Conservation (phyloP, 2,329 filamentous ascomycete genomes). For the Curvularia verruculosa region DNA sequence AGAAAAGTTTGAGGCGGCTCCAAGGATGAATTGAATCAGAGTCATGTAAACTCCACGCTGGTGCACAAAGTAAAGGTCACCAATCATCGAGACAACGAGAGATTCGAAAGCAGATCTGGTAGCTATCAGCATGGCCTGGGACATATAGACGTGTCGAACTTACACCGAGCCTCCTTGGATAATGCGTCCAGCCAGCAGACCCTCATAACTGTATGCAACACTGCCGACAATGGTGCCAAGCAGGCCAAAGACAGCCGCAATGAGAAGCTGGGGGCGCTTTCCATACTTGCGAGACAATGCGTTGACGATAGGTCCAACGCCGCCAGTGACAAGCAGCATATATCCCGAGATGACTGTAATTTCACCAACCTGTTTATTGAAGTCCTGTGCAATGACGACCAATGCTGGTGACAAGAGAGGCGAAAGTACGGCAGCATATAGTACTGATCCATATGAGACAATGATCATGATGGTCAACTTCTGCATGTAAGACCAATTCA, state of each 20-base stretch:
- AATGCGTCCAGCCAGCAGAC: conserved; percentile 41
- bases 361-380: conserved; percentile 33
- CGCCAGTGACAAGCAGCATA: conserved; percentile 44
- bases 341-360: conserved; percentile 49
- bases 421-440: conserved; percentile 42
- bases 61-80: conserved; percentile 48
- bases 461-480: conserved; percentile 44
- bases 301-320: conserved; percentile 43
- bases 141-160: conserved; percentile 16
- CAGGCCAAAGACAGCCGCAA: conserved; percentile 39
- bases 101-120: conserved; percentile 45
- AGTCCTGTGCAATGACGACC: conserved; percentile 42
- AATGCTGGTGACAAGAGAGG: conserved; percentile 47
- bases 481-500: conserved; percentile 44
- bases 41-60: conserved; percentile 45
- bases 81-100: conserved; percentile 45
- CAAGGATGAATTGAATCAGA: conserved; percentile 46
- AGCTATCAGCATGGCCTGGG: conserved; percentile 3
- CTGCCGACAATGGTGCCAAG: conserved; percentile 39
- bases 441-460: conserved; percentile 40
- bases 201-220: conserved; percentile 37
- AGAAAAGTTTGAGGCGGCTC: conserved; percentile 45
- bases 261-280: conserved; percentile 41
- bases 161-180: conserved; percentile 40
- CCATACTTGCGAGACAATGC: conserved; percentile 43